phyloP scores from a whole-genome alignment of 345 rosid species.

The Moricandia arvensis region DNA sequence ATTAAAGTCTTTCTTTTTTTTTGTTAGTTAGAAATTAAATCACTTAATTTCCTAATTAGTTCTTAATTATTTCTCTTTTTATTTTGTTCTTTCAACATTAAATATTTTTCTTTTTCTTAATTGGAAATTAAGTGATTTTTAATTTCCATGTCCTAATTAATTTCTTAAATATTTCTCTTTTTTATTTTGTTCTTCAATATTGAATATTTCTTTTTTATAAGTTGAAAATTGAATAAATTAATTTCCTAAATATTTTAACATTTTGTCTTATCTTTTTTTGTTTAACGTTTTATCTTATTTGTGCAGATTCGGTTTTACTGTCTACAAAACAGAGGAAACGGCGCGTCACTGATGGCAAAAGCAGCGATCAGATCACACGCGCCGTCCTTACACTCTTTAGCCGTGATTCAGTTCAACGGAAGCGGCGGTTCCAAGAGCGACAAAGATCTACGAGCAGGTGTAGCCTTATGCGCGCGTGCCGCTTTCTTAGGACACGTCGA shows the following conservation, averaged over 20 bases:
- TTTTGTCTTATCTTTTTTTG: background rate
- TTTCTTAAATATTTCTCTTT: too few species aligned
- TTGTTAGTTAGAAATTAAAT: too few species aligned
- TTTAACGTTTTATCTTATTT: background rate
- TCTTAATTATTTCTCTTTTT: too few species aligned
- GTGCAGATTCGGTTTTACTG: constrained; percentile 91
- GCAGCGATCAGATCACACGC: constrained; percentile 92
- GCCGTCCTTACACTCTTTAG: constrained; percentile 74
- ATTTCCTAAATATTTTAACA: background rate
- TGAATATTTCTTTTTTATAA: too few species aligned
- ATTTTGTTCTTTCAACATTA: too few species aligned
- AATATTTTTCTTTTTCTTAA: too few species aligned
- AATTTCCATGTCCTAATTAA: too few species aligned
- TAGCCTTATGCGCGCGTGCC: constrained; percentile 87
- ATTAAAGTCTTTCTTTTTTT: background rate
- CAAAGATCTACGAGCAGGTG: constrained; percentile 90
- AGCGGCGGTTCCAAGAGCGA: constrained; percentile 95
- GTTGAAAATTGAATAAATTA: background rate
- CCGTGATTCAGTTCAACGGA: constrained; percentile 94
- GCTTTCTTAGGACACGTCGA: constrained; percentile 89
- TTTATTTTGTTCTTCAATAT: too few species aligned
- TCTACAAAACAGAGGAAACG: constrained; percentile 70
- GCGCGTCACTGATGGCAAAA: constrained; percentile 91
- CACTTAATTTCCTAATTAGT: background rate
- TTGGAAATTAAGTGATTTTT: too few species aligned